Base-by-base conservation (phyloP, 164 flowering plant species). In the Aristolochia fimbriata region DNA sequence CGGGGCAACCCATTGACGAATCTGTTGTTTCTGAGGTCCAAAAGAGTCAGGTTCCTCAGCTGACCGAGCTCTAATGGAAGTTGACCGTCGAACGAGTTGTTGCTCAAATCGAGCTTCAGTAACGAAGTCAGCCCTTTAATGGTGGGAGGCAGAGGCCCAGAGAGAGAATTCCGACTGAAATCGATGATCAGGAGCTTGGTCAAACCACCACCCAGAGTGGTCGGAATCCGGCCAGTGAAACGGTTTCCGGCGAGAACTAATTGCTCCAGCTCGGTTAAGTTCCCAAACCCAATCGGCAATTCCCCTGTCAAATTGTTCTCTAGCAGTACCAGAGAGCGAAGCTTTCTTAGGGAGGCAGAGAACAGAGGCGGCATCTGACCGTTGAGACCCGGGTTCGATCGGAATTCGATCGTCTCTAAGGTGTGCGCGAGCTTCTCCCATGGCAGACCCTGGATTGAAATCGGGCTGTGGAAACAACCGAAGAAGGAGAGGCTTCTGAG, bases 81-180 rank as follows among this genome's bases (percentile, higher is more conserved):
- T 56, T 52, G 62, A 16, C 95, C 95, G n/a, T 67, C 68, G 50
- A 92, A 58, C 10, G 51, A 51, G 62, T 92, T 92, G 76, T 78
- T 65, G 74, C 98, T 87, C 59, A 92, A 64, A 65, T 92, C 98
- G 70, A 92, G 84, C 81, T 92, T 92, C 48, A 92, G 64, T 2
- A 92, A 77, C 51, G 95, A 84, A 50, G 55, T 61, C 74, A 91
- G 59, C 27, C 75, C 79, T 47, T 91, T 89, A 62, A 92, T 13
- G 52, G 77, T 65, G 21, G 19, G n/a, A 10, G 96, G 92, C 66
- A 88, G 33, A 17, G 73, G 13, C 56, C 94, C 96, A 31, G 85
- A 77, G 0, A 92, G 75, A 51, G 58, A 69, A 61, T 92, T 92
- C 60, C 87, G 75, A 62, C 96, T 87, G 27, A 81, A 57, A 62